phyloP scores from a whole-genome alignment of 352 stramenopile genomes.

The Halophytophthora polymorphica region DNA sequence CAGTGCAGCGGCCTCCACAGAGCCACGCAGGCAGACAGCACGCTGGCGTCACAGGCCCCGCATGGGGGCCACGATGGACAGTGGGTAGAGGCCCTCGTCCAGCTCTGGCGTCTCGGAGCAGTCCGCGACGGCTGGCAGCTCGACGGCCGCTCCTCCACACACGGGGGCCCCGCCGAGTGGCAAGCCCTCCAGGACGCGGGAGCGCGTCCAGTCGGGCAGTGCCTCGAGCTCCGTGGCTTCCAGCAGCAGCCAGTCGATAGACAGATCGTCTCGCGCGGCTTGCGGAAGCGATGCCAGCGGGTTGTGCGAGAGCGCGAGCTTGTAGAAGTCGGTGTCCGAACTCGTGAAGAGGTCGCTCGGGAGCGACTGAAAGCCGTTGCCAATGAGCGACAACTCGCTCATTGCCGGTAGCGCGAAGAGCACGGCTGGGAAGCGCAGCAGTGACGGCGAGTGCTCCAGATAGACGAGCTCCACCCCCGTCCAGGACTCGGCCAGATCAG shows the following conservation, averaged over 20 bases:
- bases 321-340: constrained; percentile 13
- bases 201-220: constrained; percentile 28
- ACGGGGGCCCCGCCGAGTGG: constrained; percentile 9
- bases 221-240: constrained; percentile 22
- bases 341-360: constrained; percentile 17
- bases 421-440: constrained; percentile 24
- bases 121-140: constrained; percentile 1
- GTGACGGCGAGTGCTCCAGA: constrained; percentile 26
- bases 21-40: no score
- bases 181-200: constrained; percentile 5
- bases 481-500: constrained; percentile 27
- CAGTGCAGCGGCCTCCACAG: no score
- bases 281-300: constrained; percentile 23
- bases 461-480: constrained; percentile 30
- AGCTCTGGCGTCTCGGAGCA: constrained; percentile 6
- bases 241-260: constrained; percentile 29
- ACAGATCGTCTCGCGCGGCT: constrained; percentile 6
- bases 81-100: constrained; percentile 23
- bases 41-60: no score
- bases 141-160: background rate
- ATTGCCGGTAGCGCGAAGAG: constrained; percentile 15
- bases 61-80: background rate
- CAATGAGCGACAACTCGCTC: constrained; percentile 32
- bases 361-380: constrained; percentile 23
- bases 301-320: constrained; percentile 28